These are phyloP conservation scores for Vitis hybrid DNA, from an alignment of 177 flowering plant genomes.

Conservation along the genomic window DNA sequence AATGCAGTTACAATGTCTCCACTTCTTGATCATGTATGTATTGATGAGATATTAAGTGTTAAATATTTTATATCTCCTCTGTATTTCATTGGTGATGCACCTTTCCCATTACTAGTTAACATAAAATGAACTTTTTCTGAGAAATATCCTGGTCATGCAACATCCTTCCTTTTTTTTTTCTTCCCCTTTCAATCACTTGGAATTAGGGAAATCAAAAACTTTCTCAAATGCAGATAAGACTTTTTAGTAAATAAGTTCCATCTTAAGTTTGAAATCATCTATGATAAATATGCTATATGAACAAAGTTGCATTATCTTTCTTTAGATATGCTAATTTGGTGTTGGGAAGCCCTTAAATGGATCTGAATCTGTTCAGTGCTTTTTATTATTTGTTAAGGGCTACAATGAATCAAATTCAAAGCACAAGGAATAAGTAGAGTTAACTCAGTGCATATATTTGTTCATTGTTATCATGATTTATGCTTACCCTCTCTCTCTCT, in stretches of 20 bases:
- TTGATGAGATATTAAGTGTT: not conserved
- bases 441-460: too few species aligned
- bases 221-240: not conserved
- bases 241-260: not conserved
- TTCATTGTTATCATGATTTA: too few species aligned
- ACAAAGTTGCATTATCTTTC: not conserved
- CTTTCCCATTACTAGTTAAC: not conserved
- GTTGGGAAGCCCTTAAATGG: not conserved
- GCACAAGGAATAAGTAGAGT: not conserved
- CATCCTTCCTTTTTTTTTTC: not conserved
- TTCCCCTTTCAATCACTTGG: not conserved
- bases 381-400: too few species aligned
- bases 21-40: constrained; percentile 87
- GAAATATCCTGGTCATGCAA: not conserved
- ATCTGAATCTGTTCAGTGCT: not conserved
- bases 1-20: constrained; percentile 96
- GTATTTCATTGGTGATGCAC: not conserved
- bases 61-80: not conserved
- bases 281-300: too few species aligned
- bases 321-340: not conserved
- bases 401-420: not conserved
- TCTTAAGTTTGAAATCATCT: not conserved
- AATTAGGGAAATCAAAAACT: not conserved
- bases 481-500: too few species aligned
- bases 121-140: not conserved